Evolutionary conservation across 169 alveolate genomes (phyloP), one percentile per base, ranked within the genome.

Genomic region (Plasmodium gaboni): DNA sequence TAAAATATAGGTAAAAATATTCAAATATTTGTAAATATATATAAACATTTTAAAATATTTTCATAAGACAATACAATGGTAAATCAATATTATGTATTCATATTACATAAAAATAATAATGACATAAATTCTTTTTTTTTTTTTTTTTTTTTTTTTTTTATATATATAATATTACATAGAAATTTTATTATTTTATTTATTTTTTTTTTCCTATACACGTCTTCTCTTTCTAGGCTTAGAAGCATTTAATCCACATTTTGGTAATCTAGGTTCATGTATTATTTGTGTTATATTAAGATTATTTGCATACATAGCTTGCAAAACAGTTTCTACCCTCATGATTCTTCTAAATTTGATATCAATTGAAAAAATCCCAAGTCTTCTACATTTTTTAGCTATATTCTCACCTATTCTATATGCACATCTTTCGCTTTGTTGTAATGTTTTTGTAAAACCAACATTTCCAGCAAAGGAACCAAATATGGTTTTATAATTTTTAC

Each of bases 331-430:
- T n/a, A 96, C 94, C 53, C 97, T 80, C 96, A 88, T 92, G 38
- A 96, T 73, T 70, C 98, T 76, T 67, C 98, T 78, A 73, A 96
- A 96, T 87, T 92, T 93, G 63, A 95, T 93, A 53, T 95, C 97
- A 13, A 92, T 94, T 12, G 93, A 93, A 19, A 85, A 85, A 8
- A 96, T 93, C 6, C 98, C 98, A 22, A 96, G 95, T 44, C 98
- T 93, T 87, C 86, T 90, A 88, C 97, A 94, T 87, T 96, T 96
- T 61, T 96, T 94, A 57, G 98, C 98, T 9, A 96, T 92, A 76
- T 96, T 96, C 78, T 93, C 96, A 2, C 97, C 98, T 19, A 96
- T 93, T 42, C 98, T 93, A 88, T 93, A 93, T 50, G 98, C 97
- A 74, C 96, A 94, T 53, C 94, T 92, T 73, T 92, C 93, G 50